Evolutionary conservation across 2,329 filamentous ascomycete species (phyloP), one percentile per base, ranked within the genome.

Genomic region (Fusarium phyllophilum): DNA sequence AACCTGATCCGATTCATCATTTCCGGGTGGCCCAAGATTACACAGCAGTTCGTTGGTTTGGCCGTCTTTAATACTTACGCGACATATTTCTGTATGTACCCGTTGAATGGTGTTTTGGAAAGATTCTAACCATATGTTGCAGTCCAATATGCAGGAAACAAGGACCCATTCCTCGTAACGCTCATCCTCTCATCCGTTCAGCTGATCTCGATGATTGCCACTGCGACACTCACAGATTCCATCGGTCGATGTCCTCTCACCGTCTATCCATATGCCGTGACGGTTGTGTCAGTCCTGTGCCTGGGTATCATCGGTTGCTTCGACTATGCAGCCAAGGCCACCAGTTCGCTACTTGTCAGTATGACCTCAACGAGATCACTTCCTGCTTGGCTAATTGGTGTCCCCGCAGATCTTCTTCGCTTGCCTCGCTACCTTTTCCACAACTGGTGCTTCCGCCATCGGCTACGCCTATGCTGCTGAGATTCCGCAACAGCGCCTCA

Each of bases 101-200:
- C 9, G 9, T 3, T n/a, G 13, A 1, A 6, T n/a, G 13, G 12
- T 8, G 20, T 15, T 4, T 0, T 7, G 52, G 3, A 1, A n/a
- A 17, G 5, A 10, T 10, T 11, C 12, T 56, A 12, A 56, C 26
- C 2, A 33, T 42, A 5, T 7, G 2, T 10, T 24, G 3, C 22
- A 56, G 52, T 44, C 29, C 52, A 56, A 24, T 56, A 56, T 44
- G 52, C 52, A 4, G 52, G 52, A 31, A 56, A 56, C 17, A 56
- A 56, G 38, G 52, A 44, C 2, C 38, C 52, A 2, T 56, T 56
- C 8, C 52, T 56, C 8, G 52, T 56, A 1, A 56, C 38, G 11
- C 38, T 56, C 20, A 56, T 56, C 11, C 22, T 56, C 6, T 56
- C 52, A 14, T 56, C 52, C 17, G 52, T 44, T 6, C 52, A 56